Base-by-base conservation (phyloP, 1,284 basidiomycete genomes). In the Boletellus dicymbophilus region DNA sequence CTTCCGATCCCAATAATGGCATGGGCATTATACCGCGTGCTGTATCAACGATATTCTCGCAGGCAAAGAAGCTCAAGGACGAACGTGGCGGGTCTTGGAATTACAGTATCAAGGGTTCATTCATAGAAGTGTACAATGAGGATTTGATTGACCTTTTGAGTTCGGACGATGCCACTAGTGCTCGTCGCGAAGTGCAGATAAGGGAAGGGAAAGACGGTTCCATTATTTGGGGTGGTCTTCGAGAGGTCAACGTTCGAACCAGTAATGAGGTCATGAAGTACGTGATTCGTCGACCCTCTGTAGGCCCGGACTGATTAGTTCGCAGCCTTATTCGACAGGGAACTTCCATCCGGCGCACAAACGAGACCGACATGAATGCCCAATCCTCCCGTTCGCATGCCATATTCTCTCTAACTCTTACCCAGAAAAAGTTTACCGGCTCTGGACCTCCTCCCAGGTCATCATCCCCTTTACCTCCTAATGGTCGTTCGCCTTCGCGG, bases 101-200 rank as follows among this genome's bases (percentile, higher is more conserved):
- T 57, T 95, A 74, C 71, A 85, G 67, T 59, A 72, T 92, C 66
- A 93, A 90, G 72, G 88, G 85, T 46, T 91, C 88, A 34, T 98
- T 95, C 75, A 88, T 99, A 61, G 96, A 99, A 77, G 84, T 99
- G 53, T 99, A 99, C 76, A 98, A 99, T 71, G 96, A 98, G 74
- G 93, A 96, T 74, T 81, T 96, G 51, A 91, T 96, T 63, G 93
- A 96, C 73, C 76, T 96, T 51, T 77, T 97, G 42, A 85, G 83
- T 50, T 74, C 84, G 61, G 85, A 91, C 54, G 85, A 87, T 48
- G 71, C 76, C 22, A 76, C 74, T 20, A 81, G 80, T 30, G 79
- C 74, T 21, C 80, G 84, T 51, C 85, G 91, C 39, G 90, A 93
- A 58, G 95, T 99, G 18, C 90, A 95, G 67, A 98, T 99, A 67